A percentile compares a stretch with the other conserved stretches of the same genome.
Conservation (phyloP, 345 rosid species). For the Isatis tinctoria region DNA sequence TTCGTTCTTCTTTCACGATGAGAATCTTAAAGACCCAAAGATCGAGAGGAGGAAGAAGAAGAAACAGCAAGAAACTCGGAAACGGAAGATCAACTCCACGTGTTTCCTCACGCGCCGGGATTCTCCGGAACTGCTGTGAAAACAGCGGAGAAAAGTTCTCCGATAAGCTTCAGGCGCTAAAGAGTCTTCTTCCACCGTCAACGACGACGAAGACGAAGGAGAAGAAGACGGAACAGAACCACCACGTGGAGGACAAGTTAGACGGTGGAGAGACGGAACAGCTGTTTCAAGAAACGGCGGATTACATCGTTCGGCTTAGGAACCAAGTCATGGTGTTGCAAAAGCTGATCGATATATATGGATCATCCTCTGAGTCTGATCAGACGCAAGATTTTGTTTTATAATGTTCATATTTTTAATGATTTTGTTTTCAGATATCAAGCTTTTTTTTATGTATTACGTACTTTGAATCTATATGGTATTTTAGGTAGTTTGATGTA, state of each 20-base stretch:
- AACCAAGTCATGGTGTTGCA: constrained; percentile 65
- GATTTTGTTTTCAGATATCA: neutral
- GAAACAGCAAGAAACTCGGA: neutral
- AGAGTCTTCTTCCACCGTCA: constrained; percentile 55
- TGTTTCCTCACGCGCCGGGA: constrained; percentile 12
- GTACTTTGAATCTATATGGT: constrained; percentile 16
- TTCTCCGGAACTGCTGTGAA: neutral
- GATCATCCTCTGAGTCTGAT: constrained; percentile 36
- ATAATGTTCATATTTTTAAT: constrained; percentile 26
- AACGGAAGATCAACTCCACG: neutral
- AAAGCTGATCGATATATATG: constrained; percentile 59
- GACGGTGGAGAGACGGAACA: constrained; percentile 34
- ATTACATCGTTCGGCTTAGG: constrained; percentile 66
- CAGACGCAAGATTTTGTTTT: constrained; percentile 24
- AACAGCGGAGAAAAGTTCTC: constrained; percentile 36
- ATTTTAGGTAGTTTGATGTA: constrained; percentile 22
- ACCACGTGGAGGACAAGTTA: constrained; percentile 29
- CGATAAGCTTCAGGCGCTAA: constrained; percentile 67
- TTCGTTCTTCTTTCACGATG: constrained; percentile 17
- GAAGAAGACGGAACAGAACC: neutral
- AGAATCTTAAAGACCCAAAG: constrained; percentile 37
- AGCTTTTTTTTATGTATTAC: neutral
- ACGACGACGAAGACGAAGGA: neutral
- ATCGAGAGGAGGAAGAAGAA: constrained; percentile 23
- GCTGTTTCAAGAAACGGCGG: constrained; percentile 77